Evolutionary conservation across 331 rosid genomes (phyloP).

Genomic region (Cydonia oblonga): DNA sequence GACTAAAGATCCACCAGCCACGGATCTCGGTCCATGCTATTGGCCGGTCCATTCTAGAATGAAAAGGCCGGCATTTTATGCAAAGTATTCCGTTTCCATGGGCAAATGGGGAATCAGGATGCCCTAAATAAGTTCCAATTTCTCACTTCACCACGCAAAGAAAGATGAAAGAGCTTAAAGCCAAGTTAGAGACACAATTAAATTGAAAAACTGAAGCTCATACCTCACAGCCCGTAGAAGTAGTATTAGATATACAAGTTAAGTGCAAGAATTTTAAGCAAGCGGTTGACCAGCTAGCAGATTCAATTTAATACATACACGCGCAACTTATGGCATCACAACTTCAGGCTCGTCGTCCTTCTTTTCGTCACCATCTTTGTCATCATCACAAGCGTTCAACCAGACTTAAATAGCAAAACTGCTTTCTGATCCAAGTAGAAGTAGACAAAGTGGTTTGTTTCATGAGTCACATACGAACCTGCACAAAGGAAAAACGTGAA

Average conservation of each 20-base stretch:
- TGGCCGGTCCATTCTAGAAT: background rate
- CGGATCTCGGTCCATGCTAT: background rate
- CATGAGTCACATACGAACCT: constrained; percentile 97
- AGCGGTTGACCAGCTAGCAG: constrained; percentile 26
- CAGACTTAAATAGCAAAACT: constrained; percentile 81
- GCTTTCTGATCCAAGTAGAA: constrained; percentile 98
- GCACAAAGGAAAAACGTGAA: constrained; percentile 7
- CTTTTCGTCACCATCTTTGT: constrained; percentile 19
- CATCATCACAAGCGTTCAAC: constrained; percentile 35
- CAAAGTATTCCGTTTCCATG: background rate
- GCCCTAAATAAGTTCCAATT: background rate
- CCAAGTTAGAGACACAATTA: background rate
- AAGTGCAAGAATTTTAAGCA: constrained; percentile 42
- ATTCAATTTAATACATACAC: constrained; percentile 58
- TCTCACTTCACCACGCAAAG: background rate
- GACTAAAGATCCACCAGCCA: background rate
- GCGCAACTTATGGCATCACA: constrained; percentile 34
- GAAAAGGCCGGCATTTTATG: no score
- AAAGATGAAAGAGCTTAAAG: background rate
- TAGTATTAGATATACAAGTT: constrained; percentile 42
- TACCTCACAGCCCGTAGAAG: constrained; percentile 28
- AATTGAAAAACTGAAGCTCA: constrained; percentile 4
- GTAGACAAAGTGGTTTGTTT: constrained; percentile 91
- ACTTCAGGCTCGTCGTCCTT: constrained; percentile 27
- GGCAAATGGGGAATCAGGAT: background rate